phyloP scores from a whole-genome alignment of 176 grass and related monocot species.

The Miscanthus lutarioriparius region DNA sequence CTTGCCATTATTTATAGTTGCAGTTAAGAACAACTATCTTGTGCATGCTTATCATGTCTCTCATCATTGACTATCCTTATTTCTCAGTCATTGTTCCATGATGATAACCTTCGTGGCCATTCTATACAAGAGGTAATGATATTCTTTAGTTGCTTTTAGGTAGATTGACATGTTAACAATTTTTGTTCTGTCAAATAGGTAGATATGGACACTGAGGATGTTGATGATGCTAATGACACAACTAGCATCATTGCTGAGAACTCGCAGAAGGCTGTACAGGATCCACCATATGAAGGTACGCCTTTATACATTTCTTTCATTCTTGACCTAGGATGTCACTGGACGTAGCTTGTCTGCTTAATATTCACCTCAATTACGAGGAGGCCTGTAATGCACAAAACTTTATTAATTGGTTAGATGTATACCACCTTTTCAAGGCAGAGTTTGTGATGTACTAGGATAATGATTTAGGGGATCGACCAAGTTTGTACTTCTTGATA shows the following conservation, averaged over 20 bases:
- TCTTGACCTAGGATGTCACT: constrained; percentile 1
- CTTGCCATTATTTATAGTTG: constrained; percentile 17
- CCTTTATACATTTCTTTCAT: background rate
- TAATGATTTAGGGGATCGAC: constrained; percentile 3
- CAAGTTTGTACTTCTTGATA: background rate
- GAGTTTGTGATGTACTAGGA: background rate
- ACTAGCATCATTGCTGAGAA: constrained; percentile 34
- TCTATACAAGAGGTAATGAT: constrained; percentile 91
- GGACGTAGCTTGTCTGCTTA: constrained; percentile 7
- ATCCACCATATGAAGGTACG: constrained; percentile 49
- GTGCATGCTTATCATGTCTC: constrained; percentile 24
- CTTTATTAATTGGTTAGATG: background rate
- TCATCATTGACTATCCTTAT: constrained; percentile 33
- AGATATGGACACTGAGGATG: constrained; percentile 92
- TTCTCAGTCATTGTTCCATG: constrained; percentile 78
- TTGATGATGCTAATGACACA: constrained; percentile 39
- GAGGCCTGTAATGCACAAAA: constrained; percentile 15
- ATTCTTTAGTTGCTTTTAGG: constrained; percentile 25
- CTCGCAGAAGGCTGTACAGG: constrained; percentile 37
- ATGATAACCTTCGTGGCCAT: constrained; percentile 71
- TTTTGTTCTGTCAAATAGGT: constrained; percentile 58
- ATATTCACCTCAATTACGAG: constrained; percentile 7
- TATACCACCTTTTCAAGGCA: constrained; percentile 1
- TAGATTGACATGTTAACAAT: background rate
- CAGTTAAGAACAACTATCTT: constrained; percentile 13